Evolutionary conservation across 208 protist genomes (phyloP), one percentile per base, ranked within the genome.

Genomic region (Acanthamoeba castellanii): DNA sequence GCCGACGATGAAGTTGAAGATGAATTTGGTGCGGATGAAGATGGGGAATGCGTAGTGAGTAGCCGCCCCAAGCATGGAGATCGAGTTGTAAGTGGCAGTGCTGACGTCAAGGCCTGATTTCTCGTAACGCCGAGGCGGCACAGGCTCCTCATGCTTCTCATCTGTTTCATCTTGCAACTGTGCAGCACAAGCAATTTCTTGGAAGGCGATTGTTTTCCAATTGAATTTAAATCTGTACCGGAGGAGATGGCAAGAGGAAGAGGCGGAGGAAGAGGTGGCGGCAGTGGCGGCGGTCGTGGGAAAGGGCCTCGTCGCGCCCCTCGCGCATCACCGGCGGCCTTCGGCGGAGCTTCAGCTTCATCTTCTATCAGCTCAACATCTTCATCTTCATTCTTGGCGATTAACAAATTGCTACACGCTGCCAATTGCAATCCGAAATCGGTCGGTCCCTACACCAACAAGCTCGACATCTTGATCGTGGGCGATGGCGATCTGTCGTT

Each of bases 401-500:
- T 68, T 25, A 25, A 68, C 25, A 68, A 68, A 68, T 22, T 68
- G 61, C 61, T 68, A 3, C 61, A 68, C 27, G 61, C 61, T 32
- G 16, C 61, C 22, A 30, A 68, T 68, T 68, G 18, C 61, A 68
- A 68, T 68, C 61, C 61, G 25, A 68, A 68, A 30, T 68, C 61
- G 61, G 61, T 68, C 22, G 61, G 61, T 25, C 61, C 61, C 61
- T 68, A 68, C 61, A 68, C 61, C 25, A 68, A 68, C 61, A 68
- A 30, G 25, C 74, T 50, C 32, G 37, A 50, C 74, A 82, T 82
- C 25, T 50, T 82, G 37, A 82, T 82, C 11, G 37, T 82, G 37
- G 74, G 74, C 32, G 74, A 82, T 27, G 74, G 74, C 11, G 42
- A 82, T 30, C n/a, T 82, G 37, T 52, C 37, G 37, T 82, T 82